Evolutionary conservation across 306 rosid species (phyloP), one percentile per base, ranked within the genome.

Genomic region (Canavalia gladiata): DNA sequence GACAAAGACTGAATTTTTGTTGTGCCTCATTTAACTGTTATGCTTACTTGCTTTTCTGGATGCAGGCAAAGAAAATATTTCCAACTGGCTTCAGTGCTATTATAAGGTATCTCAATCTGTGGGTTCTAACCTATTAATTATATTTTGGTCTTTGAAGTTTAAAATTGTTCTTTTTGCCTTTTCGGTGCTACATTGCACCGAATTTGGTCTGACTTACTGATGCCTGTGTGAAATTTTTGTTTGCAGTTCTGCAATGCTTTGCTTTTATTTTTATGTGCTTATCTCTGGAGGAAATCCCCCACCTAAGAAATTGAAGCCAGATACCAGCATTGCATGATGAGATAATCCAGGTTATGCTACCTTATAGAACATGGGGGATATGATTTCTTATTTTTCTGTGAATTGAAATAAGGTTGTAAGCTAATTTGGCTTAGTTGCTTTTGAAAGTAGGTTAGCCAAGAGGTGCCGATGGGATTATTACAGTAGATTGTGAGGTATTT

Each of bases 271-370:
- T 1, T 91, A 92, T 51, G 97, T 93, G 75, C 52, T 95, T 73
- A 72, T 88, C 41, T 78, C 92, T 0, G 97, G 99, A 75, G 97
- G 99, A 76, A 95, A 93, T 77, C 99, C 99, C 11, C 97, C 99
- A 45, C 95, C 99, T 13, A 95, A 93, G 91, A 95, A 95, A 70
- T 84, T 85, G 88, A 93, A 90, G 89, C 42, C 94, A 49, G 84
- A 93, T 72, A 86, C 88, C 58, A 88, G 79, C 84, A 76, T 45
- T 43, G 88, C 92, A 25, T 89, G 86, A 88, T 84, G 74, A 75
- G 85, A 77, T 76, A 35, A 70, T 30, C 30, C n/a, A 68, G 72
- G 68, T 76, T 58, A 42, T 75, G 58, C 70, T 66, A 60, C 83
- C 52, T 79, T 28, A 51, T 62, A 50, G 49, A 75, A 43, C 6